Evolutionary conservation across 768 basidiomycete species (phyloP), one percentile per base, ranked within the genome.

Genomic region (Suillus placidus): DNA sequence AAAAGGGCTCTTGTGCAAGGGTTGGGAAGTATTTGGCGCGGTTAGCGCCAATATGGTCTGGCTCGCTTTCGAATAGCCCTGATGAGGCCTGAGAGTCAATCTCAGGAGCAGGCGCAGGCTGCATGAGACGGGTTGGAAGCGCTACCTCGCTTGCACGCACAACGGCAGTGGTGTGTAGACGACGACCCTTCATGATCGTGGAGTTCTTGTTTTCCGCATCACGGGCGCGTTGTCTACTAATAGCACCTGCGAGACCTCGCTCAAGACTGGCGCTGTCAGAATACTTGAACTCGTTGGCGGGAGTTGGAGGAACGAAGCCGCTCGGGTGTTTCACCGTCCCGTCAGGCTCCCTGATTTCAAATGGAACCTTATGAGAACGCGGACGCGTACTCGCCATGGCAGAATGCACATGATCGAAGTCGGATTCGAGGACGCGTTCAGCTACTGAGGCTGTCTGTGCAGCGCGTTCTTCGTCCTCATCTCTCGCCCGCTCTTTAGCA

Each of bases 301-400:
- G 77, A 1, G 82, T 83, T 2, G 82, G 82, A 2, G 81, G 81
- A 12, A 78, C 74, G 67, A 82, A 83, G 1, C 82, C 82, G 37
- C 80, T 81, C 1, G 82, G 76, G 58, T 82, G 81, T 43, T 73
- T 72, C 47, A 81, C 69, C 1, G 69, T 77, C 30, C 82, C 82
- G 60, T 83, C 81, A 4, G 62, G 64, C 32, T 76, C 72, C 38
- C 72, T 68, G 0, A 82, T 74, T 68, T 83, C 82, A 30, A 80
- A 80, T 1, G 82, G 82, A 7, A 83, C 75, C 71, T 83, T 83
- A 67, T 78, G 77, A 6, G 45, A 57, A 20, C 68, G 62, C 12
- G 71, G 70, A 7, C 72, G 67, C 1, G 72, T 74, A 9, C 69
- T 75, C 2, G 74, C 66, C 43, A 64, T 52, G 14, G 63, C 37